Conservation (phyloP, 2,329 filamentous ascomycete genomes). For the Monosporascus cannonballus region DNA sequence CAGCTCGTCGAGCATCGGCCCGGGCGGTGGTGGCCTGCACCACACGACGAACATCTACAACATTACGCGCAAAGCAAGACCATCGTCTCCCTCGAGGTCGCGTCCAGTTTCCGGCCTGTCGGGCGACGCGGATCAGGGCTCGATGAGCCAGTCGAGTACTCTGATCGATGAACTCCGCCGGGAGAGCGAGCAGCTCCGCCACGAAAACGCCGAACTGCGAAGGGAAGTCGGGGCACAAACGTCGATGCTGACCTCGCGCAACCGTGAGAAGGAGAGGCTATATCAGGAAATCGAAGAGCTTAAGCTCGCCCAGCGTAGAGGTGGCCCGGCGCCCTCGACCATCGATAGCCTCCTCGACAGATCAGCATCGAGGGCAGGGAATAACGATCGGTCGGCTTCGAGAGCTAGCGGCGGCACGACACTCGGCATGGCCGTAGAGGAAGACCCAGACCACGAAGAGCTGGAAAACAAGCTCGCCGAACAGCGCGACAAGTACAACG, state of each 20-base stretch:
- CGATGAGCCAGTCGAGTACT: constrained; percentile 54
- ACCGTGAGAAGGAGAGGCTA: constrained; percentile 87
- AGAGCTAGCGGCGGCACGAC: constrained; percentile 64
- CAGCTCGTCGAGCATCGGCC: constrained; percentile 6
- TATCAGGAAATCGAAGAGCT: constrained; percentile 97
- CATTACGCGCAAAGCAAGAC: constrained; percentile 49
- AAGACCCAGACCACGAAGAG: constrained; percentile 79
- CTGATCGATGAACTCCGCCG: constrained; percentile 70
- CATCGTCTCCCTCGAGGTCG: constrained; percentile 38
- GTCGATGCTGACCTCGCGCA: constrained; percentile 93
- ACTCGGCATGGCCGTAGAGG: constrained; percentile 52
- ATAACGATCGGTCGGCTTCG: constrained; percentile 65
- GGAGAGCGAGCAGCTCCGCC: constrained; percentile 70
- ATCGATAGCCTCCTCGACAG: constrained; percentile 90
- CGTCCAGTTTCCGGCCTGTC: constrained; percentile 45
- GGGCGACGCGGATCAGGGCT: constrained; percentile 43
- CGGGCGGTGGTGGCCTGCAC: constrained; percentile 31
- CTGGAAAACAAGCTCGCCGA: constrained; percentile 79
- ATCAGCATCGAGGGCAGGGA: constrained; percentile 78
- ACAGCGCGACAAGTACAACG: constrained; percentile 78
- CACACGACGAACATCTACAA: constrained; percentile 64
- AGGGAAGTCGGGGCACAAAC: constrained; percentile 93
- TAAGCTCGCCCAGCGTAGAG: constrained; percentile 77
- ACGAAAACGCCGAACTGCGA: constrained; percentile 87
- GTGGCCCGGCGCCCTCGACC: constrained; percentile 55